Conservation (phyloP, 495 filamentous ascomycete species). For the Aspergillus heteromorphus region DNA sequence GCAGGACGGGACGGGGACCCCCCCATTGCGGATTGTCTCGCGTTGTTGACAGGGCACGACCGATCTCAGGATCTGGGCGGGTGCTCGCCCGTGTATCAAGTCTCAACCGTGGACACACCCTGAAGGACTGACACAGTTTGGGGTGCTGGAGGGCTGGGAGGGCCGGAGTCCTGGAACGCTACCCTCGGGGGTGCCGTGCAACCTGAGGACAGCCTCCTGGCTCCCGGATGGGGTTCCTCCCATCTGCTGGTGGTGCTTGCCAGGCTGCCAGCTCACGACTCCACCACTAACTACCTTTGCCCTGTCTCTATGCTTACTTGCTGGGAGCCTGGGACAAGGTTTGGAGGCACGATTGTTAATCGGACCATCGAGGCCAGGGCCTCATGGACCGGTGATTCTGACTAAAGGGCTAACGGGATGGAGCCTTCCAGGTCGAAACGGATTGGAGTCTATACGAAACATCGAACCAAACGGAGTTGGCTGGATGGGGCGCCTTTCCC, state of each 20-base stretch:
- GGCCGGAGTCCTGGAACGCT: too few species aligned
- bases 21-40: background rate
- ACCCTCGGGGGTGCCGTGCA: background rate
- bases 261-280: background rate
- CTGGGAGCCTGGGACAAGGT: background rate
- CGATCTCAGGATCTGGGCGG: background rate
- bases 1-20: background rate
- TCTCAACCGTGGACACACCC: background rate
- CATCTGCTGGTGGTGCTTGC: background rate
- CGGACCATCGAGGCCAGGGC: background rate
- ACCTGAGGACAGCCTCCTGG: background rate
- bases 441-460: background rate
- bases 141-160: too few species aligned
- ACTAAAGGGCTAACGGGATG: background rate
- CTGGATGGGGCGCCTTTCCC: background rate
- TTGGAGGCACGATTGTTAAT: background rate
- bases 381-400: background rate
- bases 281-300: background rate
- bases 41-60: constrained; percentile 1
- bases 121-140: too few species aligned
- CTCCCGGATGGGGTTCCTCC: too few species aligned
- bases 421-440: background rate
- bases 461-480: background rate
- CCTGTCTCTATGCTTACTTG: background rate
- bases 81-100: background rate